These are phyloP conservation scores for Ehretia macrophylla DNA, from an alignment of 257 asterid species.

Conservation along the genomic window DNA sequence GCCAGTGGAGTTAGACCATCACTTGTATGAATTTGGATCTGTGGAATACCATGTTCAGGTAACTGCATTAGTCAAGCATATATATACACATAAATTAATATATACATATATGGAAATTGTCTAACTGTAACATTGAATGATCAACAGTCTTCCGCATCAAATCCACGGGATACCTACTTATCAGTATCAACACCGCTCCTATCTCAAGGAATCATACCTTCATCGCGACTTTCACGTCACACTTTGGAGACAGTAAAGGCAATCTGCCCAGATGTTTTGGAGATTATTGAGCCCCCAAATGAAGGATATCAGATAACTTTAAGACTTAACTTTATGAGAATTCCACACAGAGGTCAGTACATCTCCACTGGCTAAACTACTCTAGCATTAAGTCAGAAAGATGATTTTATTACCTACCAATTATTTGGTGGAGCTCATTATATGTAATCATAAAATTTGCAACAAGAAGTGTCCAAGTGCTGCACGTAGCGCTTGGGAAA, in stretches of 20 bases:
- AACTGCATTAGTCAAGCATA: background rate
- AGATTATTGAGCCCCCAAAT: constrained; percentile 55
- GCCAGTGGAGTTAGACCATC: constrained; percentile 66
- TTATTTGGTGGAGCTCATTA: no score
- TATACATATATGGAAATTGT: background rate
- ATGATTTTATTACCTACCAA: no score
- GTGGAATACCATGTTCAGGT: constrained; percentile 84
- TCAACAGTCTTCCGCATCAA: constrained; percentile 58
- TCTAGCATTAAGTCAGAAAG: no score
- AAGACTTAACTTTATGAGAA: constrained; percentile 48
- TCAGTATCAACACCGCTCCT: constrained; percentile 80
- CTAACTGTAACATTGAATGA: constrained; percentile 10
- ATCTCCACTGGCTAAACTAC: constrained; percentile 1
- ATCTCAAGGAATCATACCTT: constrained; percentile 44
- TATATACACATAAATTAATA: background rate
- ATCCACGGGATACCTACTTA: constrained; percentile 49
- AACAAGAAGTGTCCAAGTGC: no score
- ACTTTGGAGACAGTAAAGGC: constrained; percentile 54
- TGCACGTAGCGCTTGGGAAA: no score
- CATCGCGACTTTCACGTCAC: constrained; percentile 50
- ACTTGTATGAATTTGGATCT: constrained; percentile 76
- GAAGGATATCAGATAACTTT: constrained; percentile 71
- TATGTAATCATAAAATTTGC: no score
- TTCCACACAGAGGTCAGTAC: constrained; percentile 49
- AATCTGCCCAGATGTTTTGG: constrained; percentile 58